A percentile compares a stretch with the other conserved stretches of the same genome.
Evolutionary conservation across 2,329 filamentous ascomycete species (phyloP).

Genomic region (Paraphaeosphaeria sporulosa): DNA sequence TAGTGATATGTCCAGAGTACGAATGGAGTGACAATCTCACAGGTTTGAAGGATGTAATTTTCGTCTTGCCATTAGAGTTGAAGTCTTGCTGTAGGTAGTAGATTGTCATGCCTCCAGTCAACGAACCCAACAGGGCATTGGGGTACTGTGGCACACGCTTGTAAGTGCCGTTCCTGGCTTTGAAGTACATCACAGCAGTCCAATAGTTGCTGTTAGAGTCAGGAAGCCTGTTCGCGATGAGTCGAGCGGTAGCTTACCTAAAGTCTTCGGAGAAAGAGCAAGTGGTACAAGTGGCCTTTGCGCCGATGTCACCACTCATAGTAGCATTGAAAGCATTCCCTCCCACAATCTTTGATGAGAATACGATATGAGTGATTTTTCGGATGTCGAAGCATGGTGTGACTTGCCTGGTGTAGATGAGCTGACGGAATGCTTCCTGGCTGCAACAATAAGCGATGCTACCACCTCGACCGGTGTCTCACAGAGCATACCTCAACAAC

Average conservation of each 20-base stretch:
- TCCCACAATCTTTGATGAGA: conserved; percentile 27
- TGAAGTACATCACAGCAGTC: conserved; percentile 39
- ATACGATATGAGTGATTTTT: conserved; percentile 5
- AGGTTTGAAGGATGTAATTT: conserved; percentile 33
- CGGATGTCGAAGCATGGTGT: conserved; percentile 9
- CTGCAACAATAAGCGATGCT: not conserved
- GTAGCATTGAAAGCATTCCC: conserved; percentile 32
- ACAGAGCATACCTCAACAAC: conserved; percentile 21
- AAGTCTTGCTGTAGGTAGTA: conserved; percentile 47
- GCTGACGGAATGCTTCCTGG: conserved; percentile 28
- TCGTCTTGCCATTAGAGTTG: conserved; percentile 43
- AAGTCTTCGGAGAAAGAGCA: conserved; percentile 33
- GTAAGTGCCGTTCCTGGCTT: conserved; percentile 37
- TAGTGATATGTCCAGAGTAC: not conserved
- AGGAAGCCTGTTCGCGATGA: not conserved
- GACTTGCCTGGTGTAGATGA: conserved; percentile 23
- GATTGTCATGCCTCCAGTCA: conserved; percentile 43
- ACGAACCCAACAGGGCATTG: conserved; percentile 28
- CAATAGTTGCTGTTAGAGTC: conserved; percentile 24
- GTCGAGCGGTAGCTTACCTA: not conserved
- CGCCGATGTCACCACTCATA: conserved; percentile 34
- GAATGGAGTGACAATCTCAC: conserved; percentile 11
- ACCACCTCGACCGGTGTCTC: no score
- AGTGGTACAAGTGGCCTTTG: conserved; percentile 32
- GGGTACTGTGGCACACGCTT: conserved; percentile 38